Evolutionary conservation across 805 yeast species (phyloP), one percentile per base, ranked within the genome.

Genomic region (Pichia nanzhaoensis): DNA sequence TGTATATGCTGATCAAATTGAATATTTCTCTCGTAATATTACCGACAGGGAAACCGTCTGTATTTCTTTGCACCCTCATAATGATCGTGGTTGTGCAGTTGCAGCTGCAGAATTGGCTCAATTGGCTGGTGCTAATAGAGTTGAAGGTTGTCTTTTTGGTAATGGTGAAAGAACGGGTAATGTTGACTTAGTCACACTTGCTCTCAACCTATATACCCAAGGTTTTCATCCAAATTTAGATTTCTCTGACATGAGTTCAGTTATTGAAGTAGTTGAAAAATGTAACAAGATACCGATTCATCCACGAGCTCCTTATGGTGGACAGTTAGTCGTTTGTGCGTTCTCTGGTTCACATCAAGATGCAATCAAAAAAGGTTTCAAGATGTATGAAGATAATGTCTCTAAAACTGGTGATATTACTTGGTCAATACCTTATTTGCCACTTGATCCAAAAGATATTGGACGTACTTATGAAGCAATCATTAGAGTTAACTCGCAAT

Each of bases 381-480:
- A 72, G 20, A 62, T 59, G 17, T 71, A 77, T 54, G 66, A 68
- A 45, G 65, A 67, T 45, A 55, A 61, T 40, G 65, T 64, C 34
- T 57, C 59, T 37, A 61, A 63, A 13, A 44, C 49, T 24, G 54
- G 52, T 18, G 65, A 67, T 47, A 55, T 62, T 37, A 63, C 61
- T 42, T 85, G 95, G 95, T 70, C 75, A 55, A 70, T 85, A 47
- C 95, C 95, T 17, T 85, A 85, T 66, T 72, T 85, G 54, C 95
- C 95, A 24, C 71, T 86, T 58, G 95, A 85, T 60, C 95, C 95
- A 38, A 71, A 76, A 54, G 95, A 86, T 61, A 81, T 85, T 55
- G 95, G 95, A 42, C 77, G 93, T 63, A 83, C 83, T n/a, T 86
- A 86, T 67, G 95, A 86, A 65, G 93, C 95, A n/a, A 84, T 86